These are phyloP conservation scores for Amyloporia xantha DNA, from an alignment of 768 basidiomycete genomes.

Conservation along the genomic window DNA sequence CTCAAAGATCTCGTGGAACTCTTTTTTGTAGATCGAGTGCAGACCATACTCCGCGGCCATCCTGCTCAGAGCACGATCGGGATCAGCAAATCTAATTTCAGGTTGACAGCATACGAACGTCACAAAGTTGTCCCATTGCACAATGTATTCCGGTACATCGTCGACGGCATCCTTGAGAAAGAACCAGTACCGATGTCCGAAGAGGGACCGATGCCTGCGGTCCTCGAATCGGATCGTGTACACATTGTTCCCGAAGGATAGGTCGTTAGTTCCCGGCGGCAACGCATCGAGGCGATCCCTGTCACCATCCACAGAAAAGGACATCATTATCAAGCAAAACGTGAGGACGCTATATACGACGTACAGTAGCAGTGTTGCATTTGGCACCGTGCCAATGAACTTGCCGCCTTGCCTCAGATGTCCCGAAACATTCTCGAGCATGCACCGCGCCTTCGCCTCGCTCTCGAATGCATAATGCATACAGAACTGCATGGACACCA, in stretches of 20 bases:
- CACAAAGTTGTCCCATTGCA: constrained; percentile 92
- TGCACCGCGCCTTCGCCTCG: constrained; percentile 77
- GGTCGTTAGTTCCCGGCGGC: constrained; percentile 56
- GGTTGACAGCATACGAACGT: constrained; percentile 40
- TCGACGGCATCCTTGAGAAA: constrained; percentile 93
- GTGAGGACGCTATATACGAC: constrained; percentile 25
- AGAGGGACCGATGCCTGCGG: constrained; percentile 52
- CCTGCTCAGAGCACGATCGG: constrained; percentile 34
- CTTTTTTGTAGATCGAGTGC: constrained; percentile 67
- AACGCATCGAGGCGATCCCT: constrained; percentile 70
- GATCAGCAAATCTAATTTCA: neutral
- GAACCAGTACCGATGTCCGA: constrained; percentile 93
- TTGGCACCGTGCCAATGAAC: constrained; percentile 98
- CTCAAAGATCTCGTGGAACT: constrained; percentile 85
- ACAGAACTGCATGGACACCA: constrained; percentile 98
- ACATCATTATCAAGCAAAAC: neutral
- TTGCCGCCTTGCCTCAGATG: constrained; percentile 79
- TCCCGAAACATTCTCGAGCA: constrained; percentile 85
- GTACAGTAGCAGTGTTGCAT: constrained; percentile 77
- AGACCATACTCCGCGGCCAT: constrained; percentile 81
- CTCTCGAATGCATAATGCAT: constrained; percentile 99
- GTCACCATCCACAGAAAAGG: neutral
- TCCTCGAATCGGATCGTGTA: constrained; percentile 86
- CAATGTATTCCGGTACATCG: constrained; percentile 94
- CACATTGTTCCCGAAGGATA: constrained; percentile 86